Conservation (phyloP, 768 basidiomycete genomes). For the Phlegmacium glaucopus region DNA sequence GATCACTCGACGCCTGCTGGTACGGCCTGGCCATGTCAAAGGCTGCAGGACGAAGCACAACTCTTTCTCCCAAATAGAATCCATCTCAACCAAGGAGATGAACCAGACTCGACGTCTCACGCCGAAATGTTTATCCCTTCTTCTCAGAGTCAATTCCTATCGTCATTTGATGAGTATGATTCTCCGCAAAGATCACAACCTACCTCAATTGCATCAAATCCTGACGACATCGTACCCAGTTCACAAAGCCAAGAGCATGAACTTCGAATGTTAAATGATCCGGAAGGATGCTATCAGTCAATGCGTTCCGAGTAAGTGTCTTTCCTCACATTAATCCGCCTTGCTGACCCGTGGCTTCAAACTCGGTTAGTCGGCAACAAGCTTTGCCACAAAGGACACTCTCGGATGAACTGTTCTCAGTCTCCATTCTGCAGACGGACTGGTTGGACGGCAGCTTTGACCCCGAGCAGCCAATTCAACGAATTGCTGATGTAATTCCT, state of each 20-base stretch:
- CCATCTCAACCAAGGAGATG: not conserved
- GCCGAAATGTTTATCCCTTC: conserved; percentile 21
- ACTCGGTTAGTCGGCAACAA: not conserved
- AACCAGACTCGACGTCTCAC: not conserved
- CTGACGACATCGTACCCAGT: conserved; percentile 36
- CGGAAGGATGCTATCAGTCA: not conserved
- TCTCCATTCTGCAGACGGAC: conserved; percentile 14
- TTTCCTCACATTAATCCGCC: not conserved
- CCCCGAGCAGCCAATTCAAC: not conserved
- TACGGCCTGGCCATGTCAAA: too few relatives aligned
- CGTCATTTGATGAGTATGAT: conserved; percentile 11
- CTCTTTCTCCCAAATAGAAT: too few relatives aligned
- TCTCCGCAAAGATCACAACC: conserved; percentile 17
- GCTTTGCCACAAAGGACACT: conserved; percentile 9
- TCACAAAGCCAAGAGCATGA: conserved; percentile 46
- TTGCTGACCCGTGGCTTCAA: not conserved
- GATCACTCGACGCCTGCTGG: too few relatives aligned
- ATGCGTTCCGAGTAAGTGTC: conserved; percentile 1
- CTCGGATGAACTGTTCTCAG: conserved; percentile 19
- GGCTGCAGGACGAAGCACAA: too few relatives aligned
- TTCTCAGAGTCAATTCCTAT: conserved; percentile 33
- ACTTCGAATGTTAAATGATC: conserved; percentile 16
- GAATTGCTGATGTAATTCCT: not conserved
- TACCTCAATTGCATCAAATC: conserved; percentile 6
- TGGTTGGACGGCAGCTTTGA: conserved; percentile 4